Base-by-base conservation (phyloP, 495 filamentous ascomycete genomes). In the Barbatosphaeria neglecta region DNA sequence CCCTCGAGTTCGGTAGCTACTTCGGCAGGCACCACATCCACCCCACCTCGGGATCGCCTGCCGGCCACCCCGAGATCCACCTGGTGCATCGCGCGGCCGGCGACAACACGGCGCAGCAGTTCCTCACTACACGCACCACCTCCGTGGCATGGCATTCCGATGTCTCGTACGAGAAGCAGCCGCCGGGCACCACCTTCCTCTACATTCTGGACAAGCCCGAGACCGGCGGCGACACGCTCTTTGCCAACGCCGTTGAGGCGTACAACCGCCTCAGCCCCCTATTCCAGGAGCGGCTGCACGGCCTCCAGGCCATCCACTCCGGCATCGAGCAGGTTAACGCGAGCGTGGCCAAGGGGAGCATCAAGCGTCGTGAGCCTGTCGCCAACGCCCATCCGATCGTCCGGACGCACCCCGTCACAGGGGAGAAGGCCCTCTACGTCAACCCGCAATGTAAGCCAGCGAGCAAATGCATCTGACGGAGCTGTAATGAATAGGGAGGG, bases 1-100 rank as follows among this genome's bases (percentile, higher is more conserved):
- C 81, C 5, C 66, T 87, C 5, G 74, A 84, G n/a, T 86, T 79
- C 50, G 83, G 80, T 27, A 68, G 69, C 8, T 87, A 92, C 60
- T 94, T 90, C 61, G 86, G 87, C 22, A 79, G 82, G 24, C 81
- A 83, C 51, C 85, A 94, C 66, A 87, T 92, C 58, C 85, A 92
- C 56, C 87, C 84, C 2, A 83, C 84, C 4, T 82, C 75, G 11
- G 85, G 86, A 20, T 72, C 81, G 2, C 86, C 86, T 0, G 68
- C 76, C 48, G 82, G 78, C 11, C 76, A 75, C 57, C 84, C 86
- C 8, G 82, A 90, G 50, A 65, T 92, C 44, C 86, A 90, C 58
- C 67, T 90, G 4, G 87, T 90, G 6, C 83, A 90, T 58, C 78
- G 85, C 13, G 78, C 78, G 22, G 82, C 77, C 0, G 79, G 77